phyloP scores from a whole-genome alignment of 1,139 yeast genomes.

The Wickerhamiella pararugosa region DNA sequence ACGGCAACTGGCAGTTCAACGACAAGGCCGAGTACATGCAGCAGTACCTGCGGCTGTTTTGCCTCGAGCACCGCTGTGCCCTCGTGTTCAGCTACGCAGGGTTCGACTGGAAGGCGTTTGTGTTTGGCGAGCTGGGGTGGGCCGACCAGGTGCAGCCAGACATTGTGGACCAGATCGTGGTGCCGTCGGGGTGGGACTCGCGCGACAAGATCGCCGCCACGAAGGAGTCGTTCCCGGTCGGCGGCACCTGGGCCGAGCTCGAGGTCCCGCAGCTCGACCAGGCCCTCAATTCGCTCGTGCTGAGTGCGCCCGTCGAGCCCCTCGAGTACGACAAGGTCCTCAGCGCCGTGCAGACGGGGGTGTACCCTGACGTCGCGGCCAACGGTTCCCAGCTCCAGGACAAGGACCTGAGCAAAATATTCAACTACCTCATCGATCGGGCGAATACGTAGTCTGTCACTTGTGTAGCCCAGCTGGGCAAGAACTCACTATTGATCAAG shows the following conservation, averaged over 20 bases:
- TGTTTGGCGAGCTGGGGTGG: slow-evolving; percentile 17
- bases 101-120: slow-evolving; percentile 15
- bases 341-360: slow-evolving; percentile 1
- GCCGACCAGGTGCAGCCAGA: slow-evolving; percentile 15
- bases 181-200: slow-evolving; percentile 32
- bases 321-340: slow-evolving; percentile 2
- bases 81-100: slow-evolving; percentile 15
- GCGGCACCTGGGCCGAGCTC: slow-evolving; percentile 9
- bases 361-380: not conserved
- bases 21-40: slow-evolving; percentile 33
- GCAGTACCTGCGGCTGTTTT: slow-evolving; percentile 37
- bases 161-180: slow-evolving; percentile 27
- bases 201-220: slow-evolving; percentile 23
- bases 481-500: no score
- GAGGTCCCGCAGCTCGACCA: not conserved
- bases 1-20: slow-evolving; percentile 12
- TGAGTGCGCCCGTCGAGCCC: not conserved
- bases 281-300: no score
- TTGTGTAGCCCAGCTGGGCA: no score
- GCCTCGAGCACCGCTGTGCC: slow-evolving; percentile 31
- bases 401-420: not conserved
- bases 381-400: not conserved
- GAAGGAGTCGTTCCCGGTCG: slow-evolving; percentile 18
- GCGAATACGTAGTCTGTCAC: no score
- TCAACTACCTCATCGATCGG: not conserved